Evolutionary conservation across 192 early-diverging fungal genomes (phyloP).

Genomic region (Piromyces finnis): DNA sequence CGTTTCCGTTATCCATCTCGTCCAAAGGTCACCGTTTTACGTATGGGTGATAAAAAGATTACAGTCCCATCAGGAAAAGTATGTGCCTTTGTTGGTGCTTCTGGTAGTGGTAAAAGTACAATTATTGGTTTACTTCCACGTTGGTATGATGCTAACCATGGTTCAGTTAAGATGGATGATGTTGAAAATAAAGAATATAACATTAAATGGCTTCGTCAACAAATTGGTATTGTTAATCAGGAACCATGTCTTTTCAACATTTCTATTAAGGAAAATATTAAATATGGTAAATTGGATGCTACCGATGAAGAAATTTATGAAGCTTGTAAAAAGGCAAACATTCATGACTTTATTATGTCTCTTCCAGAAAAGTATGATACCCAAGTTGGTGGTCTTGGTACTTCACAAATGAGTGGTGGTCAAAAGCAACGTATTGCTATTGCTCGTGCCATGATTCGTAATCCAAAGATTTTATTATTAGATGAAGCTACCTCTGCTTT

Average conservation of each 20-base stretch:
- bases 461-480: too few species aligned
- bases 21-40: background rate
- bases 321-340: conserved; percentile 35
- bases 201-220: background rate
- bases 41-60: background rate
- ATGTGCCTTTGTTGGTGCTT: conserved; percentile 26
- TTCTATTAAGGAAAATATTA: background rate
- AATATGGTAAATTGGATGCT: background rate
- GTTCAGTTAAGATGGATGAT: background rate
- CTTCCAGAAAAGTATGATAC: conserved; percentile 46
- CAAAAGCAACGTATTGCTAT: conserved; percentile 43
- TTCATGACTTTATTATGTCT: conserved; percentile 34
- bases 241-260: background rate
- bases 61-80: background rate
- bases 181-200: background rate
- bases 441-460: too few species aligned
- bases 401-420: conserved; percentile 45
- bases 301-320: conserved; percentile 12
- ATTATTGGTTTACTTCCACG: conserved; percentile 39
- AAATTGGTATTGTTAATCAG: background rate
- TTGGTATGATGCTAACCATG: background rate
- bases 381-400: conserved; percentile 47
- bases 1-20: background rate
- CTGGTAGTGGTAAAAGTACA: conserved; percentile 51
- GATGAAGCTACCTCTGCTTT: too few species aligned